These are phyloP conservation scores for Berkeleyomyces rouxiae DNA, from an alignment of 2,329 filamentous ascomycete species.

Conservation along the genomic window DNA sequence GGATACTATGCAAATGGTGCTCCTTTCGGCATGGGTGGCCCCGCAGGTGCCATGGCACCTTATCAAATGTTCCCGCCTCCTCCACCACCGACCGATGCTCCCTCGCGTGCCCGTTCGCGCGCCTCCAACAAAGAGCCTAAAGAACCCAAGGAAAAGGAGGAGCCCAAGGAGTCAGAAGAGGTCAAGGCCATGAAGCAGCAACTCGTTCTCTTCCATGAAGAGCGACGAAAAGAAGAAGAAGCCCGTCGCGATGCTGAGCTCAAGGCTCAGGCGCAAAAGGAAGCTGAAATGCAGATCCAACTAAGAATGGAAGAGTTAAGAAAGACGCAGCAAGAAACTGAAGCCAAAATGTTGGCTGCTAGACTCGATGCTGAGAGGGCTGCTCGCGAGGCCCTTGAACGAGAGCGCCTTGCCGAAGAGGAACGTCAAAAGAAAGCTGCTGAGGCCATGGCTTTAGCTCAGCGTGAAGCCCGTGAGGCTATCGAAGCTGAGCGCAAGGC, in stretches of 20 bases:
- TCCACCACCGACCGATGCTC: conserved; percentile 27
- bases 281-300: conserved; percentile 29
- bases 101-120: conserved; percentile 26
- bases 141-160: conserved; percentile 15
- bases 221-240: conserved; percentile 29
- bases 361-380: conserved; percentile 29
- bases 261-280: conserved; percentile 29
- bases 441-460: conserved; percentile 24
- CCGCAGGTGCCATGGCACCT: conserved; percentile 4
- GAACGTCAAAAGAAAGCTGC: conserved; percentile 18
- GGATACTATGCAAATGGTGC: conserved; percentile 21
- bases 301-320: conserved; percentile 26
- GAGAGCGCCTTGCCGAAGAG: conserved; percentile 28
- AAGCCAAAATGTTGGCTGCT: conserved; percentile 28
- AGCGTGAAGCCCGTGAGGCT: conserved; percentile 25
- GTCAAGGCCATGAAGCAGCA: conserved; percentile 46
- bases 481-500: conserved; percentile 29
- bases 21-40: conserved; percentile 11
- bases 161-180: conserved; percentile 24
- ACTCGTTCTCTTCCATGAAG: conserved; percentile 33
- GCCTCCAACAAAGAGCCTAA: conserved; percentile 9
- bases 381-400: conserved; percentile 30
- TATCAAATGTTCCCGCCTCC: conserved; percentile 21
- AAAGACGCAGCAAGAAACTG: conserved; percentile 21
- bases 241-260: conserved; percentile 28